Conservation (phyloP, 306 rosid genomes). For the Malus orientalis region DNA sequence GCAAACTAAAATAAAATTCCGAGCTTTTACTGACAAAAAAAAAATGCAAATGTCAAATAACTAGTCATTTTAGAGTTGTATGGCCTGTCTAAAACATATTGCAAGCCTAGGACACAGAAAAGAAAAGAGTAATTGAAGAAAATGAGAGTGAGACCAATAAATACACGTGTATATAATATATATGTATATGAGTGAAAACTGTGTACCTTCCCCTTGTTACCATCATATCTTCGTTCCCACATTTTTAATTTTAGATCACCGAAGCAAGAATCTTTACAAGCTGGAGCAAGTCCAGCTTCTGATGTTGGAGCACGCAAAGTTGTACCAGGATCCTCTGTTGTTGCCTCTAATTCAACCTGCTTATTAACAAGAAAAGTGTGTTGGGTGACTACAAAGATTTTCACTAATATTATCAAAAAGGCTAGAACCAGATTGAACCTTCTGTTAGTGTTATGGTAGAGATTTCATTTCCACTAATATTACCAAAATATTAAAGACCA, state of each 20-base stretch:
- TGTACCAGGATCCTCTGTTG: constrained; percentile 63
- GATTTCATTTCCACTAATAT: neutral
- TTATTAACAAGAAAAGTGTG: constrained; percentile 2
- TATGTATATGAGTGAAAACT: neutral
- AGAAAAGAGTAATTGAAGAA: neutral
- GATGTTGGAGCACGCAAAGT: constrained; percentile 79
- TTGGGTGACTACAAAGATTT: neutral
- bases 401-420: neutral
- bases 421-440: neutral
- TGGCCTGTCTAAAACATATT: neutral
- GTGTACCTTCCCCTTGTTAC: constrained; percentile 77
- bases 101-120: neutral
- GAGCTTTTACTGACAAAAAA: too few relatives aligned
- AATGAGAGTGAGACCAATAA: too few relatives aligned
- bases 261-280: constrained; percentile 83
- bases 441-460: neutral
- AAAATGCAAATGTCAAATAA: neutral
- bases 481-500: neutral
- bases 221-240: constrained; percentile 82
- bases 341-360: constrained; percentile 81
- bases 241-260: constrained; percentile 51
- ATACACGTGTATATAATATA: neutral
- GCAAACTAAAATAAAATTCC: neutral
- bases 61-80: neutral
- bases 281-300: constrained; percentile 70